These are phyloP conservation scores for Thuidium tamariscinum DNA, from an alignment of 225 moss, liverwort and hornwort genomes.

Conservation along the genomic window DNA sequence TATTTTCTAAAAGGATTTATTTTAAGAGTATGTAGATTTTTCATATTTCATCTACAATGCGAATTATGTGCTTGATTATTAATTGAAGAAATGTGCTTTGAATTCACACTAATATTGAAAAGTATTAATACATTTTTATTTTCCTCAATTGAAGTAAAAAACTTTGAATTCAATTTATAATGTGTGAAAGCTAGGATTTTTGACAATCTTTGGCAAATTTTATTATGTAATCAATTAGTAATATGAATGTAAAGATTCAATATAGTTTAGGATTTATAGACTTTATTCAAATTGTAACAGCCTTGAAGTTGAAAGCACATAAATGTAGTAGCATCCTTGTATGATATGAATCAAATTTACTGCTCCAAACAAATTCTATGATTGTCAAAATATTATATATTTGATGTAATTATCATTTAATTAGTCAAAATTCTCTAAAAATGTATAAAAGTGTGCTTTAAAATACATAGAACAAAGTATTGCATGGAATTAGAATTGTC, in stretches of 20 bases:
- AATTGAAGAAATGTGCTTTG: not conserved
- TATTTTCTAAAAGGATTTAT: not conserved
- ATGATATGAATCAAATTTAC: not conserved
- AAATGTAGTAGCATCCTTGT: not conserved
- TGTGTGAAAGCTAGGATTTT: accelerated
- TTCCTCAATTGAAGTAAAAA: too few relatives aligned
- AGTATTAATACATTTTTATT: too few relatives aligned
- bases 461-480: not conserved
- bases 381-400: too few relatives aligned
- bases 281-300: not conserved
- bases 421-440: not conserved
- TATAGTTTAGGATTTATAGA: too few relatives aligned
- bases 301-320: not conserved
- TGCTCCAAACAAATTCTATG: not conserved
- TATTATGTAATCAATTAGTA: not conserved
- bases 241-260: not conserved
- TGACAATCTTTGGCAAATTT: too few relatives aligned
- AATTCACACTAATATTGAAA: not conserved
- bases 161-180: not conserved
- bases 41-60: not conserved
- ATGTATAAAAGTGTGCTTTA: not conserved
- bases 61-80: not conserved
- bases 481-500: not conserved
- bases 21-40: not conserved
- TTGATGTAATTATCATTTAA: not conserved